Evolutionary conservation across 2,329 filamentous ascomycete genomes (phyloP).

Genomic region (Colletotrichum phormii): DNA sequence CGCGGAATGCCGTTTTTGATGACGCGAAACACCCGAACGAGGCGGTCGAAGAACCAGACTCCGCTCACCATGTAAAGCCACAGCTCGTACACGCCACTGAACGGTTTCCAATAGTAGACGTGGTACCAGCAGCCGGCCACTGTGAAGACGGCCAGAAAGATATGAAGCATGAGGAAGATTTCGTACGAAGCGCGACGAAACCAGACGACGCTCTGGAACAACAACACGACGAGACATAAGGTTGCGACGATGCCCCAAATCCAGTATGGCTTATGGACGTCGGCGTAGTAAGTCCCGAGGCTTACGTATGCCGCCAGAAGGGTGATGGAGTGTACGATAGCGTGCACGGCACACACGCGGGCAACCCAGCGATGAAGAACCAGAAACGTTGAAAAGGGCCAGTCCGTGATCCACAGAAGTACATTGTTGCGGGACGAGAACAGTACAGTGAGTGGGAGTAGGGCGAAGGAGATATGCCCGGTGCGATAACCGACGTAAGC

Average conservation of each 20-base stretch:
- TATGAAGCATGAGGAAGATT: slow-evolving; percentile 54
- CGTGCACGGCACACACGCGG: slow-evolving; percentile 51
- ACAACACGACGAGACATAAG: slow-evolving; percentile 44
- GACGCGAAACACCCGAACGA: slow-evolving; percentile 53
- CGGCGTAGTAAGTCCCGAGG: slow-evolving; percentile 42
- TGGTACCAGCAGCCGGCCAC: slow-evolving; percentile 55
- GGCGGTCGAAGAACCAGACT: slow-evolving; percentile 55
- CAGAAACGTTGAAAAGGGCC: slow-evolving; percentile 55
- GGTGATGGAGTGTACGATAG: slow-evolving; percentile 52
- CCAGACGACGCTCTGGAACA: slow-evolving; percentile 44
- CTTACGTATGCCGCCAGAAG: slow-evolving; percentile 45
- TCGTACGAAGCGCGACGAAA: slow-evolving; percentile 51
- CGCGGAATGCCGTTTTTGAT: slow-evolving; percentile 49
- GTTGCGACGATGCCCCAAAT: slow-evolving; percentile 55
- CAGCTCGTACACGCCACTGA: slow-evolving; percentile 55
- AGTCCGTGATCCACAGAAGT: slow-evolving; percentile 54
- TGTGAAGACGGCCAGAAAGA: slow-evolving; percentile 50
- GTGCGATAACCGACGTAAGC: slow-evolving; percentile 46
- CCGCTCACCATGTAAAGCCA: slow-evolving; percentile 49
- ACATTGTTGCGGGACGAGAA: slow-evolving; percentile 55
- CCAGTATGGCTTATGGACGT: slow-evolving; percentile 49
- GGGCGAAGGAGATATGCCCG: slow-evolving; percentile 47
- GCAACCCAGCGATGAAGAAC: slow-evolving; percentile 59
- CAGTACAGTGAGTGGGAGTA: slow-evolving; percentile 49
- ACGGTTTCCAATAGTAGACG: slow-evolving; percentile 43